Evolutionary conservation across 75 land plant genomes (phyloP).

Genomic region (Pinus taeda): DNA sequence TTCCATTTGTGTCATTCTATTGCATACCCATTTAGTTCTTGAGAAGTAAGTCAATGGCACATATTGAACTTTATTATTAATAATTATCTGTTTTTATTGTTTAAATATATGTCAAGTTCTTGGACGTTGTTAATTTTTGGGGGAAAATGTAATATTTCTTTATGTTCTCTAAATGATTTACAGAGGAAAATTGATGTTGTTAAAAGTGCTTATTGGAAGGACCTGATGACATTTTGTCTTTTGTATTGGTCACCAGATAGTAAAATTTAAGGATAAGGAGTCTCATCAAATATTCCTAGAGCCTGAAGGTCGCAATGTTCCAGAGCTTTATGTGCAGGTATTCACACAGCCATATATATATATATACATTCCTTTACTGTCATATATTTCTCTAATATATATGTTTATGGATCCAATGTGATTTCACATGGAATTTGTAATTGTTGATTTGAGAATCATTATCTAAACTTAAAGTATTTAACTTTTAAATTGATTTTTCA

Average conservation of each 20-base stretch:
- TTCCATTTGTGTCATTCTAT: no score
- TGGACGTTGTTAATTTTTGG: neutral
- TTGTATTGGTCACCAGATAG: conserved; percentile 58
- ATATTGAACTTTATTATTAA: no score
- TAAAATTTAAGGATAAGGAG: conserved; percentile 91
- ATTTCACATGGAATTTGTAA: neutral
- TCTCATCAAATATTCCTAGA: conserved; percentile 98
- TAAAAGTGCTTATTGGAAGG: neutral
- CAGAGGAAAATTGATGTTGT: neutral
- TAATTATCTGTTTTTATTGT: no score
- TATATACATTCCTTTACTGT: neutral
- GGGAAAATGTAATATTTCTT: neutral
- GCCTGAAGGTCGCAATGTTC: conserved; percentile 95
- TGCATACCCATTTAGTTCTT: no score
- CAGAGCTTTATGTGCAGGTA: conserved; percentile 73
- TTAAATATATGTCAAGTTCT: neutral
- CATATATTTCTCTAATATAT: neutral
- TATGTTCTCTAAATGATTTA: neutral
- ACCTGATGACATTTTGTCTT: neutral
- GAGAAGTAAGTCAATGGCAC: no score
- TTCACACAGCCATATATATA: no score
- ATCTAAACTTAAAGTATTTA: neutral
- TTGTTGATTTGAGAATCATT: neutral
- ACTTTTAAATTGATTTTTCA: neutral
- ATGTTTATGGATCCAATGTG: neutral